These are phyloP conservation scores for Ustilago shanxiensis DNA, from an alignment of 1,284 basidiomycete species.

Conservation along the genomic window DNA sequence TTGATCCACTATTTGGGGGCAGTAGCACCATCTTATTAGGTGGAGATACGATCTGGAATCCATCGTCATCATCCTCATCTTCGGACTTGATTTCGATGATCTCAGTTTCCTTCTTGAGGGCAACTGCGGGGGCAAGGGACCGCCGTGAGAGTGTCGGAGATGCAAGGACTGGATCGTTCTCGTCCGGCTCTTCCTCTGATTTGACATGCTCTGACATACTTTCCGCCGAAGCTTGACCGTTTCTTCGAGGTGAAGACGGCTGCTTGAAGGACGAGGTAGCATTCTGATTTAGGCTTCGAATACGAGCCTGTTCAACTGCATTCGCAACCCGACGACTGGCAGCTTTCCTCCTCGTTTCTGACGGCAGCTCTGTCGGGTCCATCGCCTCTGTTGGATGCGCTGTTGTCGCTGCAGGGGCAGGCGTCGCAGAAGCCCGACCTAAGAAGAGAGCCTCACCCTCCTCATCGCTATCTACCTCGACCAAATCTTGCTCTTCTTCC, in stretches of 20 bases:
- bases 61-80: constrained; percentile 44
- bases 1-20: background rate
- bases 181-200: constrained; percentile 11
- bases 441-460: constrained; percentile 25
- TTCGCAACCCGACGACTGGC: constrained; percentile 38
- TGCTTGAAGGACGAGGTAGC: background rate
- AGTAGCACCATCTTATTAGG: background rate
- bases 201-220: constrained; percentile 2
- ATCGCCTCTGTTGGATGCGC: background rate
- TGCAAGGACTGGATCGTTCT: constrained; percentile 19
- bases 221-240: background rate
- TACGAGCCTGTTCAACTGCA: constrained; percentile 38
- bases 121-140: background rate
- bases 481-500: background rate
- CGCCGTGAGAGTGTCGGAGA: constrained; percentile 24
- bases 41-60: constrained; percentile 36
- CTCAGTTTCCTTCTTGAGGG: constrained; percentile 28
- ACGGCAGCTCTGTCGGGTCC: constrained; percentile 45
- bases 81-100: constrained; percentile 53
- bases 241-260: background rate
- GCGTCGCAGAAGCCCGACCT: constrained; percentile 26
- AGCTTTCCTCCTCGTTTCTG: constrained; percentile 40
- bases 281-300: constrained; percentile 21
- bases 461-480: constrained; percentile 1
- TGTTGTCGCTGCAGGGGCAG: constrained; percentile 16